Base-by-base conservation (phyloP, 164 flowering plant species). In the Amborella trichopoda region DNA sequence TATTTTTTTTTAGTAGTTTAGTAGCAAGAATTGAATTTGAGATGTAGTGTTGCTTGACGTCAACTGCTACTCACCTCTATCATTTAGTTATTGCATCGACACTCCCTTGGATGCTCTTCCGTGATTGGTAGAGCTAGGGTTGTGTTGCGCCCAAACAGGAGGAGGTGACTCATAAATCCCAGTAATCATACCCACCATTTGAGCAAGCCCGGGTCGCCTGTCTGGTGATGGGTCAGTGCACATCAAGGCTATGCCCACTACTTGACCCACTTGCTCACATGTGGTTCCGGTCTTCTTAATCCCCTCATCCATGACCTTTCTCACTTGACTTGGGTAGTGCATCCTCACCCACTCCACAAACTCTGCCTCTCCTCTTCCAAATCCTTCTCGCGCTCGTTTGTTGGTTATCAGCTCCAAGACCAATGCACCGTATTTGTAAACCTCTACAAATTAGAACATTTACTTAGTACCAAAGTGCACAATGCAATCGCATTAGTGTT, bases 391-490 rank as follows among this genome's bases (percentile, higher is more conserved):
- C 0, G 61, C 44, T 30, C 62, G 53, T 56, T 58, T 68, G 51
- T 68, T 68, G 6, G 66, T n/a, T 13, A 70, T 22, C 43, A 76
- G 56, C 59, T 79, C 81, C 50, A 79, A 36, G 18, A 79, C 26
- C 16, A 76, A 52, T n/a, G 68, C 28, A 44, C 81, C 86, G 52
- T 73, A 66, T 56, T 26, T 66, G 65, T 53, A 63, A 12, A 61
- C 53, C 17, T 56, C 78, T 73, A 67, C 28, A 52, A 47, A 18
- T 14, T 9, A n/a, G n/a, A n/a, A n/a, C n/a, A n/a, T n/a, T n/a
- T n/a, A n/a, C n/a, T n/a, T n/a, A n/a, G n/a, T n/a, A n/a, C n/a
- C n/a, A n/a, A n/a, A n/a, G n/a, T n/a, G n/a, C n/a, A n/a, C n/a
- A n/a, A n/a, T n/a, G n/a, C n/a, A n/a, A n/a, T n/a, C n/a, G n/a